Evolutionary conservation across 2,329 filamentous ascomycete genomes (phyloP), one percentile per base, ranked within the genome.

Genomic region (Aspergillus sp.): DNA sequence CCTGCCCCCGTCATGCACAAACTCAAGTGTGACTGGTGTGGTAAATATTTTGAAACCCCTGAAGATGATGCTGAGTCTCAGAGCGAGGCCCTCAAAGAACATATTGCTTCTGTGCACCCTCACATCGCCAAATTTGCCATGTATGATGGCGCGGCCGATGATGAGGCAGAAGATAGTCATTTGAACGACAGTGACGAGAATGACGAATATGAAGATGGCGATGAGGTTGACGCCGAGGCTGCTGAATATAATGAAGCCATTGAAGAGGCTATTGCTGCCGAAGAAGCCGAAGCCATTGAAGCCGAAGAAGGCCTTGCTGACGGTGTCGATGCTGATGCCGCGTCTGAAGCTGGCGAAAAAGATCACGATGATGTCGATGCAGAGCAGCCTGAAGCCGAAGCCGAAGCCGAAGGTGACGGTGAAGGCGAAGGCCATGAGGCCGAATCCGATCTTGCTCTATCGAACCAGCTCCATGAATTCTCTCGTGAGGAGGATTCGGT

Each of bases 11-110:
- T 57, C 13, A 46, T 50, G 10, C 49, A 49, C 11, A 50, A 49
- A 33, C 38, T 60, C 5, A 67, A 64, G 48, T 70, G 67, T 43
- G 46, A 54, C n/a, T 64, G 57, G 58, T 70, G 66, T 49, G 58
- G 60, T 19, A 58, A 67, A 44, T 53, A 56, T 37, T 56, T 69
- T 36, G 57, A 65, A 34, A 42, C 53, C 7, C 49, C 55, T 5
- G 39, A 50, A 44, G 51, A 60, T 36, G 54, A 58, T 19, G 51
- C 44, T 7, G 35, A 44, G 11, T 53, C 61, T 6, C 54, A 56
- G 35, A 50, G 58, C 42, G 55, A 62, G 28, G 51, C 57, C 35
- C 48, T 69, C 4, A 58, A 62, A 44, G 47, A 58, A 35, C 67
- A 70, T 33, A 58, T 64, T 31, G 51, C 58, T n/a, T 42, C 53